These are phyloP conservation scores for Sporothrix curviconia DNA, from an alignment of 2,329 filamentous ascomycete genomes.

Conservation along the genomic window DNA sequence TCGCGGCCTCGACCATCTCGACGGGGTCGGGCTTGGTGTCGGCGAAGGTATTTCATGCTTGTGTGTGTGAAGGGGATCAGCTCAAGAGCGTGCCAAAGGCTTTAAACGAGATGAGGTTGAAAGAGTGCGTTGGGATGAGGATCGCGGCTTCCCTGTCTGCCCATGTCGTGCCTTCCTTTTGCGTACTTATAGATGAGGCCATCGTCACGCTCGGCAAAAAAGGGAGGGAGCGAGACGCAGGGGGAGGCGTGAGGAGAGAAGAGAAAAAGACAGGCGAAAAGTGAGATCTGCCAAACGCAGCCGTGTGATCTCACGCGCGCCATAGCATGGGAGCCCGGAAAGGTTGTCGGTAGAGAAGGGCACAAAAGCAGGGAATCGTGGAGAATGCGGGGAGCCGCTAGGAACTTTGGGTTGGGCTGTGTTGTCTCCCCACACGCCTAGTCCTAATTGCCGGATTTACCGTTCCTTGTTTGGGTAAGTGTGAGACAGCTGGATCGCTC, in stretches of 20 bases:
- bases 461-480: not conserved
- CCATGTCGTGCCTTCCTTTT: too few relatives aligned
- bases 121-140: too few relatives aligned
- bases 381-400: constrained; percentile 5
- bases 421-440: not conserved
- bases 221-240: not conserved
- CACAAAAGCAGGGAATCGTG: constrained; percentile 1
- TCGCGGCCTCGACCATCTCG: constrained; percentile 3
- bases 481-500: too few relatives aligned
- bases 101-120: too few relatives aligned
- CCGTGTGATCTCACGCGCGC: too few relatives aligned
- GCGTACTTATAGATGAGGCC: constrained; percentile 6
- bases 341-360: too few relatives aligned
- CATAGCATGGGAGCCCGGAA: not conserved
- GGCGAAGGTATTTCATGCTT: not conserved
- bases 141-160: not conserved
- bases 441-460: not conserved
- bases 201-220: not conserved
- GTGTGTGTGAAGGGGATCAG: not conserved
- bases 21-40: constrained; percentile 4
- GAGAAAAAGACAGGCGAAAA: not conserved
- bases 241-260: not conserved
- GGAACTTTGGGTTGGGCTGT: not conserved
- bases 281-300: too few relatives aligned
- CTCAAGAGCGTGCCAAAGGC: too few relatives aligned